These are phyloP conservation scores for Annulohypoxylon maeteangense DNA, from an alignment of 495 filamentous ascomycete genomes.

Conservation along the genomic window DNA sequence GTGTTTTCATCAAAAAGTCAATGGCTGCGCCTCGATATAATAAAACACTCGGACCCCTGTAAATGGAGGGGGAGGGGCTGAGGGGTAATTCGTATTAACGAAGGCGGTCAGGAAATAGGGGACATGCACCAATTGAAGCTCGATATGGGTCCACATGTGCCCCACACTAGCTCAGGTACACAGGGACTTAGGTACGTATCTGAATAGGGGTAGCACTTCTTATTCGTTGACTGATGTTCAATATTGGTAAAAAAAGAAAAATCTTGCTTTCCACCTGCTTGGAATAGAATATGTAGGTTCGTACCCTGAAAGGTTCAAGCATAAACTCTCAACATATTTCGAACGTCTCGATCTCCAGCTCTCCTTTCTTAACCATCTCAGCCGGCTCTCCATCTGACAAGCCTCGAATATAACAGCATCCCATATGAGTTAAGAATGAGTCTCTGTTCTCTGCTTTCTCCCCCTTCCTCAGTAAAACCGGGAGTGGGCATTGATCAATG, in stretches of 20 bases:
- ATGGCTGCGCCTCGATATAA: slow-evolving; percentile 22
- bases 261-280: too few relatives aligned
- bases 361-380: slow-evolving; percentile 12
- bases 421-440: neutral
- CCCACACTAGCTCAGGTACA: slow-evolving; percentile 7
- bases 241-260: neutral
- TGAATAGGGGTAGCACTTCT: slow-evolving; percentile 11
- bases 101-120: slow-evolving; percentile 35
- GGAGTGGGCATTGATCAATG: neutral
- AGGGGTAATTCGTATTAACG: slow-evolving; percentile 21
- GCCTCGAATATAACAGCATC: neutral
- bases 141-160: slow-evolving; percentile 24
- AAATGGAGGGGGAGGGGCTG: slow-evolving; percentile 33
- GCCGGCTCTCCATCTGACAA: slow-evolving; percentile 11
- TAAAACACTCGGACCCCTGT: slow-evolving; percentile 33
- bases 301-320: too few relatives aligned
- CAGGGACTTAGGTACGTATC: slow-evolving; percentile 10
- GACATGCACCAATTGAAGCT: slow-evolving; percentile 36
- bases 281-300: too few relatives aligned
- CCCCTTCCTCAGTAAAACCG: slow-evolving; percentile 4
- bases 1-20: slow-evolving; percentile 11
- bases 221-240: neutral
- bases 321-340: slow-evolving; percentile 21
- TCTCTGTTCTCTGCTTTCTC: neutral
- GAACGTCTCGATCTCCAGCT: slow-evolving; percentile 15